Conservation (phyloP, 1,139 yeast genomes). For the Yamadazyma spencermartinsiae region DNA sequence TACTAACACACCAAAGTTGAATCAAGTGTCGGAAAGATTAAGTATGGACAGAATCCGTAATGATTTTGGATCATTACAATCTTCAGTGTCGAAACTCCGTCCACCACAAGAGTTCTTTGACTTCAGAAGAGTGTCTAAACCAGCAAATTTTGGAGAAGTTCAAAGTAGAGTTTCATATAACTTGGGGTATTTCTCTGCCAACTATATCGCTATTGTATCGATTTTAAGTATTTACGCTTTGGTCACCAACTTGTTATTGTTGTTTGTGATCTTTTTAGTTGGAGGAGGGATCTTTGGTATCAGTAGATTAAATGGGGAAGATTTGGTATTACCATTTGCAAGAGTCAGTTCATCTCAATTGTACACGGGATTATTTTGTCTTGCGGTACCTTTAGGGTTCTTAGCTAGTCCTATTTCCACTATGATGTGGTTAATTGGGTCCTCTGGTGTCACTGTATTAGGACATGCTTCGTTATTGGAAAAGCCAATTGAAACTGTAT, state of each 20-base stretch:
- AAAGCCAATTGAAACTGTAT: conserved; percentile 96
- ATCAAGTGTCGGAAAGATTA: conserved; percentile 50
- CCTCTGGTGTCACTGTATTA: conserved; percentile 81
- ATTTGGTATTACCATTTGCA: conserved; percentile 69
- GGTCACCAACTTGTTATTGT: conserved; percentile 77
- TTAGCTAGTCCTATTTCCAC: conserved; percentile 93
- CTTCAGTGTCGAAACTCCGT: conserved; percentile 69
- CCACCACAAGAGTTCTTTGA: conserved; percentile 95
- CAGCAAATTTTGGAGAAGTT: conserved; percentile 83
- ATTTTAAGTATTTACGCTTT: conserved; percentile 58
- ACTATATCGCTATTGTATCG: conserved; percentile 77
- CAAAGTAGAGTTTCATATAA: conserved; percentile 88
- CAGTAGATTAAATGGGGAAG: conserved; percentile 75
- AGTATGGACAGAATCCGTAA: conserved; percentile 51
- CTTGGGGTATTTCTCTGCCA: conserved; percentile 83
- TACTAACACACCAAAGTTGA: conserved; percentile 24
- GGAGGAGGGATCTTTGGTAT: conserved; percentile 78
- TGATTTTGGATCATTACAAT: conserved; percentile 47
- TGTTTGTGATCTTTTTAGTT: conserved; percentile 75
- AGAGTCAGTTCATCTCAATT: conserved; percentile 78
- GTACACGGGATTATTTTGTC: conserved; percentile 78
- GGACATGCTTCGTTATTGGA: conserved; percentile 95
- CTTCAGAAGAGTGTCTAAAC: conserved; percentile 84
- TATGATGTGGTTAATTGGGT: conserved; percentile 95
- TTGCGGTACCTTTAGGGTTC: conserved; percentile 86